Evolutionary conservation across 2,329 filamentous ascomycete genomes (phyloP), one percentile per base, ranked within the genome.

Genomic region (Coleophoma eucalyptorum): DNA sequence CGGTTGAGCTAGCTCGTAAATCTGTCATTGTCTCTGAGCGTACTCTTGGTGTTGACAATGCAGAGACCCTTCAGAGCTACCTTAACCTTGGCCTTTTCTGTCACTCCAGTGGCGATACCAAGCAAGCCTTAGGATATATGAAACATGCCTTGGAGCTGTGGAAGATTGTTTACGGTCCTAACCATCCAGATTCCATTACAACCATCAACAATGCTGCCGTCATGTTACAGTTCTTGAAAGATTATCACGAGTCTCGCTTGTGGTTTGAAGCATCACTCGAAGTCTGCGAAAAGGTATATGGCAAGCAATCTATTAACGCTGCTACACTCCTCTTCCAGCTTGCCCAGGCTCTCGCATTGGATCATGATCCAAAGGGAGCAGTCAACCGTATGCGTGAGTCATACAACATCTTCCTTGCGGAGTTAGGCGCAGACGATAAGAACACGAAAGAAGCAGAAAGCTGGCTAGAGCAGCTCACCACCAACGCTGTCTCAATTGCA

Each of bases 171-270:
- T 99, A 97, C 67, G 94, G 94, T 32, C 77, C 87, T 31, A 88
- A 90, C 62, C 94, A 99, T 71, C 94, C 94, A 3, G 94, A 99
- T 72, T 96, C 91, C 8, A 97, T 99, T 71, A 99, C 95, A 8
- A 97, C 94, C 15, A 87, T 97, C 72, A 99, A 97, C 80, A 99
- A 99, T 65, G 93, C 90, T 18, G 94, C 94, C 7, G 94, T 99
- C 53, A 99, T 99, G 94, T 83, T 99, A 52, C 94, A 99, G 72
- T 86, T 91, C 50, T 81, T 97, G 62, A 96, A 97, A 77, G 86
- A 89, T 54, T 99, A 96, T 74, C 87, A 93, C 62, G 90, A 96
- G 71, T 97, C 93, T 43, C 87, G 94, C 47, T 79, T 93, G 55
- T 99, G 94, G 94, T 99, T 99, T 66, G 94, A 97, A 71, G 87